Evolutionary conservation across 164 flowering plant species (phyloP).

Genomic region (Dillenia turbinata): DNA sequence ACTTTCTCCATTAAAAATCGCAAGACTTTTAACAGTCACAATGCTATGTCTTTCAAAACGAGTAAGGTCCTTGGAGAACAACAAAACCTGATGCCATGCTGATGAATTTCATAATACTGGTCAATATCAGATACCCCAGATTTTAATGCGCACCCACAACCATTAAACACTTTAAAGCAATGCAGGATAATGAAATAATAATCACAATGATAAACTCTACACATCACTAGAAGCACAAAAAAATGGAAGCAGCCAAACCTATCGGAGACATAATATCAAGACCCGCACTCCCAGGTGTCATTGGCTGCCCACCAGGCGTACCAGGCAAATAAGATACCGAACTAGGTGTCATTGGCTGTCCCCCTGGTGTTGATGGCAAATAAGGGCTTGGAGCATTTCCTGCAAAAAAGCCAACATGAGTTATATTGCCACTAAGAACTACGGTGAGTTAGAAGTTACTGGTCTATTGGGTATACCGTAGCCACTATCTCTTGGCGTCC

Average conservation of each 20-base stretch:
- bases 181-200: no score
- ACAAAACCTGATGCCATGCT: no score
- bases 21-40: no score
- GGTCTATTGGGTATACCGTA: constrained; percentile 48
- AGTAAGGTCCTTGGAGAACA: no score
- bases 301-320: constrained; percentile 99
- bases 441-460: neutral
- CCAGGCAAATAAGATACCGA: constrained; percentile 87
- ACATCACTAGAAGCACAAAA: neutral
- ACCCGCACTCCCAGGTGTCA: constrained; percentile 98
- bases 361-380: constrained; percentile 95
- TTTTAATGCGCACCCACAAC: no score
- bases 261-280: constrained; percentile 94
- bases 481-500: constrained; percentile 83
- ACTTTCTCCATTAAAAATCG: no score
- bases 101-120: no score
- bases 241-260: constrained; percentile 33
- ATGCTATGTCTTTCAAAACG: no score
- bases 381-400: constrained; percentile 99
- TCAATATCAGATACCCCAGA: no score
- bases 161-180: no score
- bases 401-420: constrained; percentile 20
- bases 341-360: constrained; percentile 95
- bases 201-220: no score
- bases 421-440: neutral